Conservation (phyloP, 177 flowering plant genomes). For the Vitis hybrid region DNA sequence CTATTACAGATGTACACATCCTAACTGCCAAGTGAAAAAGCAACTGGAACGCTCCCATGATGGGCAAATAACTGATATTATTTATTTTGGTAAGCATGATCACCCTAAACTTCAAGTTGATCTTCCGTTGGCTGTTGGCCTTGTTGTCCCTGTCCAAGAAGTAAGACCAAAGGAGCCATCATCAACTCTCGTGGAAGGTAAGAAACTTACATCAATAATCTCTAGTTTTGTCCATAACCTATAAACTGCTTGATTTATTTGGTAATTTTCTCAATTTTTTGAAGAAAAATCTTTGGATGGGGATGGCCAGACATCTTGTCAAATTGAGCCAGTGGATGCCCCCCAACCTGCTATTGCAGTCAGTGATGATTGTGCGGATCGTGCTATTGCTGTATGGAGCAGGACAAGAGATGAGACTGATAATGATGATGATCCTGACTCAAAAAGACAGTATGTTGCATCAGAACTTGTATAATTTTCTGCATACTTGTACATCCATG, state of each 20-base stretch:
- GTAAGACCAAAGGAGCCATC: slow-evolving; percentile 18
- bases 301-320: slow-evolving; percentile 19
- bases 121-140: slow-evolving; percentile 25
- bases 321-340: slow-evolving; percentile 12
- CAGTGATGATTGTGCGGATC: slow-evolving; percentile 19
- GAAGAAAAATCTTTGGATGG: slow-evolving; percentile 28
- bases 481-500: not conserved
- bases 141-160: slow-evolving; percentile 25
- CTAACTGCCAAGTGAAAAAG: slow-evolving; percentile 69
- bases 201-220: not conserved
- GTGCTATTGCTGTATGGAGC: slow-evolving; percentile 11
- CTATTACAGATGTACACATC: slow-evolving; percentile 78
- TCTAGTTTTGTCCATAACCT: not conserved
- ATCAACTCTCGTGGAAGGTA: slow-evolving; percentile 29
- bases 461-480: not conserved
- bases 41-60: slow-evolving; percentile 68
- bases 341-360: slow-evolving; percentile 9
- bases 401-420: slow-evolving; percentile 25
- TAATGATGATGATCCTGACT: slow-evolving; percentile 23
- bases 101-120: slow-evolving; percentile 44
- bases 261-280: slow-evolving; percentile 4
- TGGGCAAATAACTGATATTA: slow-evolving; percentile 47
- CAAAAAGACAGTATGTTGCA: slow-evolving; percentile 47
- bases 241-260: slow-evolving; percentile 9
- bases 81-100: slow-evolving; percentile 54